Base-by-base conservation (phyloP, 768 basidiomycete species). In the Neoboletus magnificus region DNA sequence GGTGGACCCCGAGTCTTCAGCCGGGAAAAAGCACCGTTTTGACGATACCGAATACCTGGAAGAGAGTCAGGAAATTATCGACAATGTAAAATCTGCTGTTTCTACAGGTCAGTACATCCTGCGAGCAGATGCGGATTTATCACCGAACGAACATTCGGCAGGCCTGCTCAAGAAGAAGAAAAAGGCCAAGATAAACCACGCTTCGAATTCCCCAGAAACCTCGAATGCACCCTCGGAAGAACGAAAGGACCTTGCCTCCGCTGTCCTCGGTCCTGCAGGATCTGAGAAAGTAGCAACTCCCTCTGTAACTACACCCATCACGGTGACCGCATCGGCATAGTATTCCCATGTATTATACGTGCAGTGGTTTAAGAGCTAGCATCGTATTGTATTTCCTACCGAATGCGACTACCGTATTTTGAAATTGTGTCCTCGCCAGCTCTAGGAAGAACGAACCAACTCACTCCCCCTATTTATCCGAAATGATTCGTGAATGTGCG, bases 41-140 rank as follows among this genome's bases (percentile, higher is more conserved):
- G 94, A 98, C 47, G 96, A 99, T 65, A 86, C 84, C 3, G 89
- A 93, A 70, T 99, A 89, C 67, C 68, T 99, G 37, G 94, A 98
- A 69, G 87, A 96, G 74, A 93, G 87, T 63, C 78, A 82, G 69
- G 93, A 97, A 65, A 83, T 98, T 27, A 91, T 93, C 2, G 94
- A 96, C 61, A 85, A 81, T 60, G 95, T 98, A 29, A 91, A 91
- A 76, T 92, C 80, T 54, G 96, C 96, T 4, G 96, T 99, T 13
- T 79, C 86, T 45, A 81, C 83, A 36, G 96, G 92, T 92, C 23
- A 15, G 68, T 61, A 80, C 72, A 16, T 13, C 11, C 29, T 50
- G 8, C 27, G 30, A 43, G 22, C 2, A 16, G 11, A 7, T 25
- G 12, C 1, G 5, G 13, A n/a, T 4, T 18, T 9, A 56, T 33